Conservation (phyloP, 768 basidiomycete genomes). For the Fibroporia radiculosa region DNA sequence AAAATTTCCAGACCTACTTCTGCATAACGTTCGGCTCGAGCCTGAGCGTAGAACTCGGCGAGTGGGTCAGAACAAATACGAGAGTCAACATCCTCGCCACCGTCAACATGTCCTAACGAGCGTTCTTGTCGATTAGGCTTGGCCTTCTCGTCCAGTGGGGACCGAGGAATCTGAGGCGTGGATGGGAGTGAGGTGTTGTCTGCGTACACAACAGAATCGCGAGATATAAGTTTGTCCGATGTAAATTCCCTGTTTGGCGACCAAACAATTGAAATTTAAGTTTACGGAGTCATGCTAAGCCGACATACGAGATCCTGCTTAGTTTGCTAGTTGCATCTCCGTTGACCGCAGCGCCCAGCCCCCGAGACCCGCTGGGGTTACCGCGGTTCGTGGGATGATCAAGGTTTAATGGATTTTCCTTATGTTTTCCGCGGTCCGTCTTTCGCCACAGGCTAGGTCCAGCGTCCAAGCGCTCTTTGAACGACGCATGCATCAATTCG, state of each 20-base stretch:
- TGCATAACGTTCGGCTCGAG: slow-evolving; percentile 39
- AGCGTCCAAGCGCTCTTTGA: slow-evolving; percentile 11
- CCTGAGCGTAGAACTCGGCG: slow-evolving; percentile 55
- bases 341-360: neutral
- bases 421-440: slow-evolving; percentile 11
- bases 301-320: slow-evolving; percentile 43
- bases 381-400: neutral
- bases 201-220: slow-evolving; percentile 19
- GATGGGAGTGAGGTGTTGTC: slow-evolving; percentile 23
- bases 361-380: neutral
- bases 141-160: no score
- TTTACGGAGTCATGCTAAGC: neutral
- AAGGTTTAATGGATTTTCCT: neutral
- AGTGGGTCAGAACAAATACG: slow-evolving; percentile 41
- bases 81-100: neutral
- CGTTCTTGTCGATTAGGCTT: no score
- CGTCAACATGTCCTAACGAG: no score
- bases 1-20: slow-evolving; percentile 25
- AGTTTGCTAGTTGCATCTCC: slow-evolving; percentile 20
- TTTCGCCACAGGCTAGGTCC: slow-evolving; percentile 6
- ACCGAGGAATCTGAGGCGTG: no score
- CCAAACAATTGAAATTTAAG: neutral
- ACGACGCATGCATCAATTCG: slow-evolving; percentile 12
- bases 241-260: slow-evolving; percentile 15
- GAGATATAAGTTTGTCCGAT: slow-evolving; percentile 7